These are phyloP conservation scores for Dentipellis sp. DNA, from an alignment of 768 basidiomycete genomes.

Conservation along the genomic window DNA sequence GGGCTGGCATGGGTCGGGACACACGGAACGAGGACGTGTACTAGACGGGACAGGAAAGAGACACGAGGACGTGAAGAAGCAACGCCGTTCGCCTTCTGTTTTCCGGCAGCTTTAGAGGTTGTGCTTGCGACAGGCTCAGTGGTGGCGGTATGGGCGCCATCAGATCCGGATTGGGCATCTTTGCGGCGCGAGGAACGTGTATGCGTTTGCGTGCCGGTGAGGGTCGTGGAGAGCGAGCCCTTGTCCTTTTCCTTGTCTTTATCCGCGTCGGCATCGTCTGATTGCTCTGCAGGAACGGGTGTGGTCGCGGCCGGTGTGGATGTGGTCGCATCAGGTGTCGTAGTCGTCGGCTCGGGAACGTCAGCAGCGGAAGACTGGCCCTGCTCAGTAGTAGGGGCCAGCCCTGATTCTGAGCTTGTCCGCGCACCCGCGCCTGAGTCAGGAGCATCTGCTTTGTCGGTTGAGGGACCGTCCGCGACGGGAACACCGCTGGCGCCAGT, in stretches of 20 bases:
- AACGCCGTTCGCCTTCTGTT: constrained; percentile 18
- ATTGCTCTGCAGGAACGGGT: constrained; percentile 22
- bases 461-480: constrained; percentile 5
- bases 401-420: constrained; percentile 15
- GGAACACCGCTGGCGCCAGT: constrained; percentile 1
- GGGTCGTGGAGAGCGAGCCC: constrained; percentile 34
- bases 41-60: constrained; percentile 50
- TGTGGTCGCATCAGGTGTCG: constrained; percentile 10
- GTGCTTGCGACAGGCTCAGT: constrained; percentile 15
- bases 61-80: constrained; percentile 29
- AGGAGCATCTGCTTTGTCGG: constrained; percentile 12
- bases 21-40: constrained; percentile 60
- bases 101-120: constrained; percentile 10
- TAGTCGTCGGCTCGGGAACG: constrained; percentile 9
- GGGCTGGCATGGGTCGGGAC: constrained; percentile 41
- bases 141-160: constrained; percentile 24
- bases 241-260: constrained; percentile 37
- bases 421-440: constrained; percentile 4
- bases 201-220: constrained; percentile 28
- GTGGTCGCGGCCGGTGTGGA: constrained; percentile 16
- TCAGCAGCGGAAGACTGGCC: background rate
- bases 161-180: constrained; percentile 23
- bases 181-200: constrained; percentile 23
- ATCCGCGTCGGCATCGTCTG: constrained; percentile 26
- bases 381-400: constrained; percentile 15